Evolutionary conservation across 495 filamentous ascomycete species (phyloP).

Genomic region (Podospora pseudoanserina): DNA sequence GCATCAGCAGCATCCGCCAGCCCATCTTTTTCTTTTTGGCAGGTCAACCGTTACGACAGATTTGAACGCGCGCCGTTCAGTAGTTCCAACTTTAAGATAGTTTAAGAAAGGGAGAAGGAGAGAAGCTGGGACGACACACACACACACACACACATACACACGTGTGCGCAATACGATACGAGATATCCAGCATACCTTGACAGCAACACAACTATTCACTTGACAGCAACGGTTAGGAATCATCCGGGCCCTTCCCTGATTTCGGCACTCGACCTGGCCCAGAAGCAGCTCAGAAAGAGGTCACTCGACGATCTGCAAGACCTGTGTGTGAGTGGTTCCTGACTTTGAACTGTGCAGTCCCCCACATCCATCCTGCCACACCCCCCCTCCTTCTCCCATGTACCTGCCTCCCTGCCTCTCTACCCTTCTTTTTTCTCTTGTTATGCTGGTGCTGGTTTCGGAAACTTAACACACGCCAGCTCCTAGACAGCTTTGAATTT

Average conservation of each 20-base stretch:
- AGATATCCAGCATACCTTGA: background rate
- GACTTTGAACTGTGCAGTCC: constrained; percentile 2
- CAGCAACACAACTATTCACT: background rate
- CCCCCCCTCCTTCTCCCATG: background rate
- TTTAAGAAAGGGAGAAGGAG: background rate
- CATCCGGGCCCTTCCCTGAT: background rate
- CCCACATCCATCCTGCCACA: constrained; percentile 2
- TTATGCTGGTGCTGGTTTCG: constrained; percentile 24
- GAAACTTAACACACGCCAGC: constrained; percentile 26
- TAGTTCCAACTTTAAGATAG: constrained; percentile 3
- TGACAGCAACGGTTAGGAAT: background rate
- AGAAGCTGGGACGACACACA: background rate
- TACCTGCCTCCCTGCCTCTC: background rate
- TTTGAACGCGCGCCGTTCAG: background rate
- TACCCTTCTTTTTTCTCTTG: background rate
- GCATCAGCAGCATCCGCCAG: background rate
- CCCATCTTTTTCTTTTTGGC: background rate
- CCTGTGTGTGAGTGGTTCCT: constrained; percentile 21
- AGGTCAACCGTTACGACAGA: constrained; percentile 6
- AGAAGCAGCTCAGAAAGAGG: constrained; percentile 10
- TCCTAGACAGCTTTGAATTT: constrained; percentile 27
- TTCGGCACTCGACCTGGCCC: constrained; percentile 26
- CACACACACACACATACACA: no score
- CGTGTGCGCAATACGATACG: background rate
- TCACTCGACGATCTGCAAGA: constrained; percentile 25